Percentiles rank a stretch among this genome's conserved stretches.
These are phyloP conservation scores for Bipolaris gigantea DNA, from an alignment of 2,329 filamentous ascomycete species.

Conservation along the genomic window DNA sequence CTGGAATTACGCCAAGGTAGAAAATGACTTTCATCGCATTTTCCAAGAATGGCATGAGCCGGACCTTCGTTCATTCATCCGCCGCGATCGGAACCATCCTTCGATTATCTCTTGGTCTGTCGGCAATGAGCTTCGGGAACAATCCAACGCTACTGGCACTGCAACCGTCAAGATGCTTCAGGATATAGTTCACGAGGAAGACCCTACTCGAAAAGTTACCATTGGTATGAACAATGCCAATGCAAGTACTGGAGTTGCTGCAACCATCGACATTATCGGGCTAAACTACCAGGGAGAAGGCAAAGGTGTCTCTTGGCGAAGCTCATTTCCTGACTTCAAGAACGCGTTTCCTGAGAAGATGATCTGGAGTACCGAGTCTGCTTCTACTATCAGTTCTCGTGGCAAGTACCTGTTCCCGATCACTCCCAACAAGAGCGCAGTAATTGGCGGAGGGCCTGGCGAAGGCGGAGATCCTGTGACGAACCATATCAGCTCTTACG, in stretches of 20 bases:
- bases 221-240: constrained; percentile 53
- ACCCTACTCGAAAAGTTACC: constrained; percentile 52
- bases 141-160: constrained; percentile 42
- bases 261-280: constrained; percentile 52
- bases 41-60: constrained; percentile 59
- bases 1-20: constrained; percentile 53
- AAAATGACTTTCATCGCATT: constrained; percentile 56
- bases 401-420: constrained; percentile 60
- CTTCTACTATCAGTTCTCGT: constrained; percentile 53
- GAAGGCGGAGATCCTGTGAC: constrained; percentile 42
- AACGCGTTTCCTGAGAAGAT: constrained; percentile 52
- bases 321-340: constrained; percentile 52
- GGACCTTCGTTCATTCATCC: constrained; percentile 56
- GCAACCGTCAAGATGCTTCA: constrained; percentile 44
- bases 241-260: constrained; percentile 46
- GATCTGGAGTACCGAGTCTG: constrained; percentile 35
- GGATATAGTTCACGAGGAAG: constrained; percentile 52
- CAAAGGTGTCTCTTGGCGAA: constrained; percentile 41
- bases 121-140: constrained; percentile 59
- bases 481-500: constrained; percentile 54
- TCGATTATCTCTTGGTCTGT: constrained; percentile 58
- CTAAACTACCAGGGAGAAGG: constrained; percentile 62
- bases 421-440: constrained; percentile 42
- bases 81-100: constrained; percentile 59
- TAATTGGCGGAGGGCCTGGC: constrained; percentile 41